Evolutionary conservation across 2,329 filamentous ascomycete genomes (phyloP).

Genomic region (Pseudogymnoascus sp.): DNA sequence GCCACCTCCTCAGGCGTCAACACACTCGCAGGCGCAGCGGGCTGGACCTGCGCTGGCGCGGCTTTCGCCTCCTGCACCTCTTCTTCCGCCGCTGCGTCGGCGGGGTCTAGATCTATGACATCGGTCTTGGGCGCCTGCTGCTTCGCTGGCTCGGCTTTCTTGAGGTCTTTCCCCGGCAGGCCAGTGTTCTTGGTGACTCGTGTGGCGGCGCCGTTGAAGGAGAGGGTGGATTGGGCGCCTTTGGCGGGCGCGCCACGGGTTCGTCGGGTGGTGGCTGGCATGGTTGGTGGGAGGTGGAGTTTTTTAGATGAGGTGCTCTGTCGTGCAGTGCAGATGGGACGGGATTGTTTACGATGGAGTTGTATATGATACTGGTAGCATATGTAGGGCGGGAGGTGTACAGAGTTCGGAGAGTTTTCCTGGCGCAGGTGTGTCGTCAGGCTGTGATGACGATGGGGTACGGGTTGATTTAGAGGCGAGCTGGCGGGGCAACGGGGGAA

Average conservation of each 20-base stretch:
- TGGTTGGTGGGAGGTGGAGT: slow-evolving; percentile 18
- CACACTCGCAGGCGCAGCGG: slow-evolving; percentile 17
- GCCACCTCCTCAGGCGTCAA: slow-evolving; percentile 45
- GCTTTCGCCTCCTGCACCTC: slow-evolving; percentile 14
- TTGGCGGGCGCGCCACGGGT: slow-evolving; percentile 31
- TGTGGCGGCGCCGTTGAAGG: slow-evolving; percentile 48
- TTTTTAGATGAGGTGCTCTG: background rate
- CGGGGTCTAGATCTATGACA: slow-evolving; percentile 15
- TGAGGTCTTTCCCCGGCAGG: background rate
- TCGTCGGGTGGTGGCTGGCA: slow-evolving; percentile 37
- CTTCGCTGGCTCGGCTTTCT: slow-evolving; percentile 11
- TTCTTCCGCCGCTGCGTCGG: slow-evolving; percentile 15
- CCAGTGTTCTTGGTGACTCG: slow-evolving; percentile 48
- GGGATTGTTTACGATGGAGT: background rate
- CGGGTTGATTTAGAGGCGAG: background rate
- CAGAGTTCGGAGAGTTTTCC: background rate
- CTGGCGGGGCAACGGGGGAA: background rate
- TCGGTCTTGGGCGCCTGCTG: background rate
- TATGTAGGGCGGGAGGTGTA: background rate
- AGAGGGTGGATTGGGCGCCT: slow-evolving; percentile 48
- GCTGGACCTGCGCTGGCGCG: background rate
- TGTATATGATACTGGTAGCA: background rate
- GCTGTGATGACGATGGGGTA: slow-evolving; percentile 1
- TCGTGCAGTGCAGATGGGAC: background rate
- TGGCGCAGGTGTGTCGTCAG: background rate